These are phyloP conservation scores for Moesziomyces aphidis DNA, from an alignment of 1,284 basidiomycete genomes.

Conservation along the genomic window DNA sequence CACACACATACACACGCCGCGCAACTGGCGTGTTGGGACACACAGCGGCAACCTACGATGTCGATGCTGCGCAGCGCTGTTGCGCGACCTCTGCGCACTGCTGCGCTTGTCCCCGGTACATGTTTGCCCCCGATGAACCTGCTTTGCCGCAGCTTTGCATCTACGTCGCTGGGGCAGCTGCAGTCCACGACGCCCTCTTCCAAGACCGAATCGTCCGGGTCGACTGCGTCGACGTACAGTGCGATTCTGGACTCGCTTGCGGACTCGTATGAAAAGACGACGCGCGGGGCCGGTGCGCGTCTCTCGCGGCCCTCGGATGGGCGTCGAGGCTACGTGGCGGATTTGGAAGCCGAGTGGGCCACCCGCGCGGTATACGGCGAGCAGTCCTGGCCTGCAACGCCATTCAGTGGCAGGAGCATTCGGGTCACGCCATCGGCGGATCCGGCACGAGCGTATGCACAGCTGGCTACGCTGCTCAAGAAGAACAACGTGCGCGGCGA, in stretches of 20 bases:
- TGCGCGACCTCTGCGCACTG: constrained; percentile 17
- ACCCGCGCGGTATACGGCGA: constrained; percentile 35
- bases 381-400: constrained; percentile 37
- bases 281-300: constrained; percentile 8
- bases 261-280: constrained; percentile 28
- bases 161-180: constrained; percentile 18
- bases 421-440: constrained; percentile 31
- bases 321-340: constrained; percentile 30
- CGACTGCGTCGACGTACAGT: constrained; percentile 30
- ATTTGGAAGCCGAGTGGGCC: constrained; percentile 44
- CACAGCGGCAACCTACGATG: constrained; percentile 2
- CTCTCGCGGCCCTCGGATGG: constrained; percentile 29
- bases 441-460: constrained; percentile 34
- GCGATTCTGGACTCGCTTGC: constrained; percentile 41
- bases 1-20: neutral
- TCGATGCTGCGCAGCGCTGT: constrained; percentile 21
- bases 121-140: constrained; percentile 12
- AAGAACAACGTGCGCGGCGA: constrained; percentile 62
- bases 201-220: neutral
- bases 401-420: constrained; percentile 40
- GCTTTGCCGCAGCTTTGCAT: constrained; percentile 42
- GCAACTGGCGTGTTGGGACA: neutral
- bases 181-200: constrained; percentile 10
- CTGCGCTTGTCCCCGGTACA: neutral
- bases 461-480: constrained; percentile 37